A percentile compares a stretch with the other conserved stretches of the same genome.
Evolutionary conservation across 352 stramenopile species (phyloP).

Genomic region (Phytophthora foliorum): DNA sequence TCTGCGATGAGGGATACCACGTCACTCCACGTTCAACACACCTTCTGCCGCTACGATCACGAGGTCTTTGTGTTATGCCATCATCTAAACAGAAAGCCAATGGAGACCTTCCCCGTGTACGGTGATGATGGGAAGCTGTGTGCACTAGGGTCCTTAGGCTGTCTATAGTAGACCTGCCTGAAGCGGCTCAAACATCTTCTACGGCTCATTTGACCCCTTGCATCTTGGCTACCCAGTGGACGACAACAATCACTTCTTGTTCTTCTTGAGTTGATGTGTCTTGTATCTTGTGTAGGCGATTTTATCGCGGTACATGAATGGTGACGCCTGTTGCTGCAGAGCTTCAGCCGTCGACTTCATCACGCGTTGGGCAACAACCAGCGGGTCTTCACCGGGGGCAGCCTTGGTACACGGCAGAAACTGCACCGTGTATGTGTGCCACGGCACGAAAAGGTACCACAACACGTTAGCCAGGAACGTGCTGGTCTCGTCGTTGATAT

Average conservation of each 20-base stretch:
- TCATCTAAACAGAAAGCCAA: too few species aligned
- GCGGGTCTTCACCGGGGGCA: conserved; percentile 49
- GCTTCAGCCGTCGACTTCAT: conserved; percentile 64
- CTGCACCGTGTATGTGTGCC: conserved; percentile 75
- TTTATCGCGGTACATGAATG: conserved; percentile 82
- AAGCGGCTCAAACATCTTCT: background rate
- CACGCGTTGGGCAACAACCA: conserved; percentile 67
- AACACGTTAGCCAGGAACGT: conserved; percentile 79
- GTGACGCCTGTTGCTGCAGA: conserved; percentile 63
- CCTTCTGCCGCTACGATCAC: too few species aligned
- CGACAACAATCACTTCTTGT: conserved; percentile 43
- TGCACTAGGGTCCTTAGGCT: background rate
- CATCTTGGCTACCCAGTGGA: background rate
- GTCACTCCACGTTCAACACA: too few species aligned
- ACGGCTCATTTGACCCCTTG: background rate
- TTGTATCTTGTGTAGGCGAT: conserved; percentile 73
- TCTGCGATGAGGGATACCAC: too few species aligned
- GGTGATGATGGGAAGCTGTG: background rate
- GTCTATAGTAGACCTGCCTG: background rate
- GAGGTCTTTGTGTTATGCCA: too few species aligned
- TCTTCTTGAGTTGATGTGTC: conserved; percentile 60
- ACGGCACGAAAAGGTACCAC: conserved; percentile 80
- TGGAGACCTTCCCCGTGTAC: too few species aligned
- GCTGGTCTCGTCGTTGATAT: conserved; percentile 85
- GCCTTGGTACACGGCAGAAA: conserved; percentile 54